A percentile compares a stretch with the other conserved stretches of the same genome.
Conservation (phyloP, 2,329 filamentous ascomycete species). For the Passalora sequoiae region DNA sequence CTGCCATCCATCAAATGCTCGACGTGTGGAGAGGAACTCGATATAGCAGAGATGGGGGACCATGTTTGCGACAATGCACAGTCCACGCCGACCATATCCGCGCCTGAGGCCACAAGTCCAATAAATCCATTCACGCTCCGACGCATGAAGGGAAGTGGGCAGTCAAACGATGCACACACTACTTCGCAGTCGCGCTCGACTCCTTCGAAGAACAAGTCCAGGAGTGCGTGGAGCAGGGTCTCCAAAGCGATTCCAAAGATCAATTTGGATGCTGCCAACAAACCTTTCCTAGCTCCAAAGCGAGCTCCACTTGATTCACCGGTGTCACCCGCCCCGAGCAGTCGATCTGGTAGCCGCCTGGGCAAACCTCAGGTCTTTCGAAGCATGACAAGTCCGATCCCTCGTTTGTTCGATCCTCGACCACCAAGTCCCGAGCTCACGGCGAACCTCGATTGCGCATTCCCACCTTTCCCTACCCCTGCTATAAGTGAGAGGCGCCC, state of each 20-base stretch:
- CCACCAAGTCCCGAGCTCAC: conserved; percentile 41
- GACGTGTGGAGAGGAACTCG: conserved; percentile 68
- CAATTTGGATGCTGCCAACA: conserved; percentile 30
- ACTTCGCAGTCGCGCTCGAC: background rate
- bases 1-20: conserved; percentile 86
- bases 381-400: conserved; percentile 30
- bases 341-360: conserved; percentile 22
- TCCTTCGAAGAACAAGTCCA: conserved; percentile 3
- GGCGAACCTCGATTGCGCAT: conserved; percentile 47
- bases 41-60: conserved; percentile 80
- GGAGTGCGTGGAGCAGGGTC: conserved; percentile 7
- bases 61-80: too few species aligned
- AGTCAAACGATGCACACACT: background rate
- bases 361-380: conserved; percentile 25
- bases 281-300: conserved; percentile 26
- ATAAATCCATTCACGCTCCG: conserved; percentile 28
- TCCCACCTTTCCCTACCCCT: conserved; percentile 48
- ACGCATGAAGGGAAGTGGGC: conserved; percentile 15
- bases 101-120: conserved; percentile 16
- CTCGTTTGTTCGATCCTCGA: conserved; percentile 28
- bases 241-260: conserved; percentile 26
- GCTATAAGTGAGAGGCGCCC: conserved; percentile 20
- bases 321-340: conserved; percentile 32
- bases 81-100: conserved; percentile 8
- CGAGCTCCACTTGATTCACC: conserved; percentile 55